A percentile compares a stretch with the other conserved stretches of the same genome.
Conservation (phyloP, 192 early-diverging fungal species). For the Mortierella hygrophila region DNA sequence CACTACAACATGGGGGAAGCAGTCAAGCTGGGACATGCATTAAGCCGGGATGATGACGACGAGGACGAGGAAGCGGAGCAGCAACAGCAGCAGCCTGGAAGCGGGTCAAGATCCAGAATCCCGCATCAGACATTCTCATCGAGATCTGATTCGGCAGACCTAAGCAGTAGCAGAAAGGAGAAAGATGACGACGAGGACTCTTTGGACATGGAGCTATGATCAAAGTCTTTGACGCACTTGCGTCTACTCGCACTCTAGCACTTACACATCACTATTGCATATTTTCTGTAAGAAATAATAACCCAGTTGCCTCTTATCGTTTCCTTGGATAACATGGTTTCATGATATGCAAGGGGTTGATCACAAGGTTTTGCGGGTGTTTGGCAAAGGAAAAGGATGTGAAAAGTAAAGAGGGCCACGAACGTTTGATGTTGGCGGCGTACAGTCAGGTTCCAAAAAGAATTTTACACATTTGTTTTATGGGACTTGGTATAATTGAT, state of each 20-base stretch:
- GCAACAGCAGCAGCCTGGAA: slow-evolving; percentile 19
- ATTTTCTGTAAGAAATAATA: slow-evolving; percentile 1
- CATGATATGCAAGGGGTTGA: too few species aligned
- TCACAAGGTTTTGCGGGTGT: too few species aligned
- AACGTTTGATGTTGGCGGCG: too few species aligned
- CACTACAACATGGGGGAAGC: slow-evolving; percentile 94
- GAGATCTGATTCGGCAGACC: background rate
- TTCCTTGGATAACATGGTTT: too few species aligned
- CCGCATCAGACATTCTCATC: background rate
- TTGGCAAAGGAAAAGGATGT: too few species aligned
- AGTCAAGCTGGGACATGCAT: slow-evolving; percentile 62
- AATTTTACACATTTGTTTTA: too few species aligned
- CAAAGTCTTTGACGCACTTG: background rate
- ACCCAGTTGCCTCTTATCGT: background rate
- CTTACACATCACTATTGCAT: background rate
- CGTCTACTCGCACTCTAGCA: background rate
- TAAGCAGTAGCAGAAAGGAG: background rate
- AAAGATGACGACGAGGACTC: slow-evolving; percentile 22
- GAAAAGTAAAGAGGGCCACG: too few species aligned
- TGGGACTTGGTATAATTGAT: slow-evolving; percentile 1
- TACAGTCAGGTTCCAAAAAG: too few species aligned
- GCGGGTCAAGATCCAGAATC: background rate
- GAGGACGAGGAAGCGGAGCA: slow-evolving; percentile 29
- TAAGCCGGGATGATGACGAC: slow-evolving; percentile 64
- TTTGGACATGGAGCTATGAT: slow-evolving; percentile 1